Evolutionary conservation across 139 green algal genomes (phyloP).

Genomic region (Chlamydomonas asymmetrica): DNA sequence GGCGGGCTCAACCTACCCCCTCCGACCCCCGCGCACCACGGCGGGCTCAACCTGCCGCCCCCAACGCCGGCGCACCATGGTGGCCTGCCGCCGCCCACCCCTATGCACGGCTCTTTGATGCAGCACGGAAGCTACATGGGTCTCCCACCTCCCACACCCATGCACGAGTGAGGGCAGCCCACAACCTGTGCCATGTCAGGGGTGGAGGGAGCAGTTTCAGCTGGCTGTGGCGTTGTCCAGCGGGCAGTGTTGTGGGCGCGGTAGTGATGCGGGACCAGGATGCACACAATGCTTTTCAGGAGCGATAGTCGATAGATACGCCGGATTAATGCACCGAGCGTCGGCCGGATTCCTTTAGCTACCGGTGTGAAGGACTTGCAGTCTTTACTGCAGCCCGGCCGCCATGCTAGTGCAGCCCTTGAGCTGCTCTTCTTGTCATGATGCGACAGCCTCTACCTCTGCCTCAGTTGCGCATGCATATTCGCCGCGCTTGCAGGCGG

Average conservation of each 20-base stretch:
- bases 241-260: neutral
- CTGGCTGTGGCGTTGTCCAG: neutral
- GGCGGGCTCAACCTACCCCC: slow-evolving; percentile 5
- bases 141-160: neutral
- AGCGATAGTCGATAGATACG: too few species aligned
- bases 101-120: neutral
- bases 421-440: too few species aligned
- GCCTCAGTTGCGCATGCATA: too few species aligned
- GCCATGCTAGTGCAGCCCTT: too few species aligned
- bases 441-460: too few species aligned
- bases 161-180: neutral
- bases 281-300: slow-evolving; percentile 1
- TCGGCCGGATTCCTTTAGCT: too few species aligned
- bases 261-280: neutral
- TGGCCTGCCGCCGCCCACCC: neutral
- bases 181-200: neutral
- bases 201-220: neutral
- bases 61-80: slow-evolving; percentile 19
- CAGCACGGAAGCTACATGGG: neutral
- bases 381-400: too few species aligned
- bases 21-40: slow-evolving; percentile 18
- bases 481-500: too few species aligned
- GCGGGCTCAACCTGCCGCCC: slow-evolving; percentile 10
- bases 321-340: too few species aligned
- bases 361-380: too few species aligned